Base-by-base conservation (phyloP, 73 alveolate species). In the Breviolum minutum region DNA sequence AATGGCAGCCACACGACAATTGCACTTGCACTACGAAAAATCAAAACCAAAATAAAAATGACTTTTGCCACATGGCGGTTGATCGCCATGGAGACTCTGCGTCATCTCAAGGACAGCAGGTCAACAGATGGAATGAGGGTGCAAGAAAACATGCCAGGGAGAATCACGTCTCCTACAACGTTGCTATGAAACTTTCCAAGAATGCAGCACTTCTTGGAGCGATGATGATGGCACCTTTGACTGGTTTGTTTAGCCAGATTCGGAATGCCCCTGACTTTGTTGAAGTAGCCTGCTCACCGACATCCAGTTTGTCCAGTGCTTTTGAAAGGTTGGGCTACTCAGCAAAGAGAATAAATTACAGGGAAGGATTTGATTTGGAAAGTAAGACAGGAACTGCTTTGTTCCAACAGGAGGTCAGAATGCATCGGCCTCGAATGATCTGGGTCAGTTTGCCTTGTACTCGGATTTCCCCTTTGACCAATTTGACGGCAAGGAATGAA, bases 371-470 rank as follows among this genome's bases (percentile, higher is more conserved):
- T n/a, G 85, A 76, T 24, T 14, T 76, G 0, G 13, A 22, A 5
- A 76, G 63, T 14, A 12, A 14, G 0, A 14, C 63, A 0, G 85
- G 85, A 12, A 76, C 85, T 0, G 29, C 12, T 10, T 12, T 76
- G 62, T 61, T 76, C 29, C 63, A 8, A 8, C 85, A 76, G 0
- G 85, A 76, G 20, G 29, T 27, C 10, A 22, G 9, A 0, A 63
- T 76, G 0, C 85, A 76, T 27, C 60, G 63, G 8, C 85, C 85
- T n/a, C 85, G 85, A 9, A 27, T 76, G n/a, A 61, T 17, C 2
- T 76, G 85, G 85, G 85, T 76, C 85, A n/a, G 63, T 19, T n/a
- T 76, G 62, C 63, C 85, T 0, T 76, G 85, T 63, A 76, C 85
- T 8, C 60, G 85, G 62, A 8, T 76, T 14, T n/a, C 85, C 63